phyloP scores from a whole-genome alignment of 257 asterid genomes.

The Apocynum venetum region DNA sequence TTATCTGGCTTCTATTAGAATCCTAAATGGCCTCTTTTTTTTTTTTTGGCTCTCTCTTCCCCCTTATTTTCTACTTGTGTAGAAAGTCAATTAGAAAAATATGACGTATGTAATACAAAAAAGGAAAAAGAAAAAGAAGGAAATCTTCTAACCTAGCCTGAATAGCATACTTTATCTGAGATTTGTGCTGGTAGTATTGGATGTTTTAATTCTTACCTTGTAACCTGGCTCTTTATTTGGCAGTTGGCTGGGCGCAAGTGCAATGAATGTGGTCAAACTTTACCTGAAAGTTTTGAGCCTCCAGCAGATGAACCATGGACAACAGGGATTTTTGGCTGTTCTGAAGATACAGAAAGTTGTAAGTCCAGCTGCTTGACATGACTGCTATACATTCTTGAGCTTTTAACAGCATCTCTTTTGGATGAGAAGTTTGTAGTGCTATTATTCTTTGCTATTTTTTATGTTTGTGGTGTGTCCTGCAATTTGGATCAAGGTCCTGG shows the following conservation, averaged over 20 bases:
- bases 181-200: neutral
- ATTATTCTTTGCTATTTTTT: neutral
- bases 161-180: neutral
- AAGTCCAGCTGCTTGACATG: conserved; percentile 27
- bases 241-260: conserved; percentile 83
- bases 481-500: neutral
- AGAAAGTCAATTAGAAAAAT: neutral
- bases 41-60: neutral
- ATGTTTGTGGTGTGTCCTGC: neutral
- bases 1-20: neutral
- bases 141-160: neutral
- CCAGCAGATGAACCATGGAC: conserved; percentile 98
- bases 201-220: neutral
- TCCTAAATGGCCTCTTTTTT: neutral
- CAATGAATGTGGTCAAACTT: conserved; percentile 90
- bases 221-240: conserved; percentile 26
- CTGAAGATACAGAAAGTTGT: conserved; percentile 87
- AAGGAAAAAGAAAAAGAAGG: too few relatives aligned
- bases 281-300: conserved; percentile 93
- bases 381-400: neutral
- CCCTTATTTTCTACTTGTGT: neutral
- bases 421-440: neutral
- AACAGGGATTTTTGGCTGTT: conserved; percentile 80
- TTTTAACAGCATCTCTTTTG: neutral
- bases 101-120: neutral